phyloP scores from a whole-genome alignment of 2,329 filamentous ascomycete genomes.

The Xylariaceae sp. region DNA sequence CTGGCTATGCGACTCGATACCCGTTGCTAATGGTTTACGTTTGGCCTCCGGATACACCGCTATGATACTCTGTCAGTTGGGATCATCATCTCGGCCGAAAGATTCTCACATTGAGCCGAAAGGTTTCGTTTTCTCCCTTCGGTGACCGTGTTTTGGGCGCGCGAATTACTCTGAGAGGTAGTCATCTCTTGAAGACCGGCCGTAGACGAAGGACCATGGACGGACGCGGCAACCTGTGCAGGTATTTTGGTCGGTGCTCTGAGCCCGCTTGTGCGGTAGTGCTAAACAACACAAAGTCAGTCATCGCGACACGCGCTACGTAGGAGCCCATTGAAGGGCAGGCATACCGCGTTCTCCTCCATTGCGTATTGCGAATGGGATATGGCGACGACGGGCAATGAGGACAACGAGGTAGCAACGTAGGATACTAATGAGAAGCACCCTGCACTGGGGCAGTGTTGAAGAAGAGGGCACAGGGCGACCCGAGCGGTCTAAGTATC shows the following conservation, averaged over 20 bases:
- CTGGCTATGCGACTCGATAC: constrained; percentile 43
- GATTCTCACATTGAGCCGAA: constrained; percentile 41
- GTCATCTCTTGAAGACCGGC: constrained; percentile 49
- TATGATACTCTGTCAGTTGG: constrained; percentile 31
- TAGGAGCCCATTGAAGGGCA: not conserved
- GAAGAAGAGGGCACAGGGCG: constrained; percentile 10
- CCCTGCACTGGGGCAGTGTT: not conserved
- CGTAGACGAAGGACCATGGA: constrained; percentile 28
- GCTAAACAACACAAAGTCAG: constrained; percentile 15
- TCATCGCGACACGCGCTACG: not conserved
- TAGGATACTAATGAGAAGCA: constrained; percentile 11
- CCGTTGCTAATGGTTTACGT: constrained; percentile 55
- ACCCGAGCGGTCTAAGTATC: constrained; percentile 6
- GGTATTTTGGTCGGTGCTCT: constrained; percentile 28
- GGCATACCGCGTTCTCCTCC: constrained; percentile 28
- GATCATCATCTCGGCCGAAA: constrained; percentile 10
- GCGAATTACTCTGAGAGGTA: constrained; percentile 58
- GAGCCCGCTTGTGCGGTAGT: constrained; percentile 19
- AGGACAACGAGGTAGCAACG: not conserved
- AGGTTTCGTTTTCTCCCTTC: constrained; percentile 49
- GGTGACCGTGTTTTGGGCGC: constrained; percentile 41
- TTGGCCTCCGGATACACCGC: constrained; percentile 55
- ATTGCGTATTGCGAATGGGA: constrained; percentile 14
- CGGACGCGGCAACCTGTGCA: constrained; percentile 21
- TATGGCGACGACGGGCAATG: constrained; percentile 2